Percentiles rank a stretch among this genome's conserved stretches.
These are phyloP conservation scores for Blastocladiella emersonii DNA, from an alignment of 371 early-diverging fungal species.

Conservation along the genomic window DNA sequence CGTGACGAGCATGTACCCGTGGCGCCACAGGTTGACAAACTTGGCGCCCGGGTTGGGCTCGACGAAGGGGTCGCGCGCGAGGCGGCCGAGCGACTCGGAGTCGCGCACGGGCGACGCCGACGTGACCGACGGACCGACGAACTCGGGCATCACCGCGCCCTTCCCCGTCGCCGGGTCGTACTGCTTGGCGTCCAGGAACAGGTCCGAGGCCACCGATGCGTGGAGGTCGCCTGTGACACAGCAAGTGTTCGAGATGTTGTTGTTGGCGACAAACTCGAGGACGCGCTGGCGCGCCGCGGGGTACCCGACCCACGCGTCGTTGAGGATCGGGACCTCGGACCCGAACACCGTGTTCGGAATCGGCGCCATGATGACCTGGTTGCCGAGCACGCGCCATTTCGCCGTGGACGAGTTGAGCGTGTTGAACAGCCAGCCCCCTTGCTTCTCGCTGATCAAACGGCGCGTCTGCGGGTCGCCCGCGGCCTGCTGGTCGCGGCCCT, in stretches of 20 bases:
- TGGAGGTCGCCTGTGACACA: not conserved
- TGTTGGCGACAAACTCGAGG: not conserved
- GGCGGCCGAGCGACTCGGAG: not conserved
- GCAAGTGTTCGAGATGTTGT: not conserved
- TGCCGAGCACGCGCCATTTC: constrained; percentile 21
- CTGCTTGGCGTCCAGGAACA: too few species aligned
- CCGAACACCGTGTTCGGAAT: not conserved
- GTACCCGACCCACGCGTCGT: constrained; percentile 1
- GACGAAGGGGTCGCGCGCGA: not conserved
- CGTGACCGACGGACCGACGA: constrained; percentile 2
- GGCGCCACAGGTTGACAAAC: not conserved
- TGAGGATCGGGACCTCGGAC: not conserved
- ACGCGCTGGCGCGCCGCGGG: not conserved
- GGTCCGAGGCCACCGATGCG: not conserved
- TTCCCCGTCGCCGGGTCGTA: not conserved
- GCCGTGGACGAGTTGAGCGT: constrained; percentile 9
- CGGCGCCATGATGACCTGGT: constrained; percentile 21
- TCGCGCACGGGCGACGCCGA: not conserved
- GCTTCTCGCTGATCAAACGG: constrained; percentile 14
- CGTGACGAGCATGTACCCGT: not conserved
- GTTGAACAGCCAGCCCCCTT: constrained; percentile 19
- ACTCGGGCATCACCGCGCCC: not conserved
- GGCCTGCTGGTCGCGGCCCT: constrained; percentile 13
- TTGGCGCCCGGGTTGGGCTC: not conserved
- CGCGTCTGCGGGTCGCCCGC: not conserved